Base-by-base conservation (phyloP, 2,329 filamentous ascomycete species). In the Ciborinia camelliae region DNA sequence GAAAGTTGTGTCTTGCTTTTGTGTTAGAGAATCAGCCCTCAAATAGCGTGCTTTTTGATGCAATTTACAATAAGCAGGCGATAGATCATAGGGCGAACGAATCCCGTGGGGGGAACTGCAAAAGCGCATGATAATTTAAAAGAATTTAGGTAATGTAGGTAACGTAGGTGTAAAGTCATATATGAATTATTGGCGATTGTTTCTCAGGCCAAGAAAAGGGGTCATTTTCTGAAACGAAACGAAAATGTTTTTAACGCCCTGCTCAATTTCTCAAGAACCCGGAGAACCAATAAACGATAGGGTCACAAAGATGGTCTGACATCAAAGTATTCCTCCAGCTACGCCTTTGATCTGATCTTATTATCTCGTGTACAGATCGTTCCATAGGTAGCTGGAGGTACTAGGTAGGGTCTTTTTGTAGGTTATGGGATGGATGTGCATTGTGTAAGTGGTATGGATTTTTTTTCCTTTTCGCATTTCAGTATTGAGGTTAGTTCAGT, bases 231-330 rank as follows among this genome's bases (percentile, higher is more conserved):
- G 60, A 62, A 62, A 62, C 60, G 18, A 43, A 62, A 45, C 60
- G 60, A 62, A 53, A 43, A 62, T 62, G 37, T 45, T 62, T 60
- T 57, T 62, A 62, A 26, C 60, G 60, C 50, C 60, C 26, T 35
- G 30, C 1, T 48, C 23, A 53, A 53, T 50, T 45, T 62, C 37
- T 32, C 8, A 18, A 41, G 48, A 26, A 37, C 45, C 26, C 28
- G 37, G 32, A 26, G 32, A 32, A 14, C 60, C 60, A 62, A 62
- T 62, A 23, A 54, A 52, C 20, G 15, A 32, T 15, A 23, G 32
- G 32, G 28, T 47, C 37, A 54, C 28, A 47, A n/a, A n/a, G n/a
- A n/a, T n/a, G n/a, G n/a, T n/a, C 23, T 15, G 18, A 20, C 12
- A 28, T n/a, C 47, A 23, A 26, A 41, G 20, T n/a, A 50, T 15